phyloP scores from a whole-genome alignment of 129 eudicot species.

The Gnaphalium uliginosum region DNA sequence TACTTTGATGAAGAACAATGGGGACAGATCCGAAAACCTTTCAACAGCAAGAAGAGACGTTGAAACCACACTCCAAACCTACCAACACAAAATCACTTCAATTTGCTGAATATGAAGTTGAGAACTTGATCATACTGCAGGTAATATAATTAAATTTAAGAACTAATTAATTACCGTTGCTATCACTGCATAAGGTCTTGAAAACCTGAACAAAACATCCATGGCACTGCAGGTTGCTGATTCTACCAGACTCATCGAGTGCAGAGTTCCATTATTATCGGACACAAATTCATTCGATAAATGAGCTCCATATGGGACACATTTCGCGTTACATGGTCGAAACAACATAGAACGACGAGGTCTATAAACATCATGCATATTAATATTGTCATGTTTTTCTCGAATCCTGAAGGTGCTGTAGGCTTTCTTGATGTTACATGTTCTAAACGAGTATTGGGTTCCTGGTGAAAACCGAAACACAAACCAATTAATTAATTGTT shows the following conservation, averaged over 20 bases:
- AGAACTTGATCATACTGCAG: background rate
- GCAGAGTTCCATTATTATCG: background rate
- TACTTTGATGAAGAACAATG: constrained; percentile 27
- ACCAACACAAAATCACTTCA: background rate
- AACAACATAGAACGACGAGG: background rate
- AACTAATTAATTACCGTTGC: constrained; percentile 42
- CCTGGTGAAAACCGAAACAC: background rate
- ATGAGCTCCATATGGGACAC: background rate
- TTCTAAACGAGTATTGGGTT: constrained; percentile 3
- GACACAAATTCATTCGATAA: background rate
- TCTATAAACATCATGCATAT: background rate
- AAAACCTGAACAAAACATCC: constrained; percentile 35
- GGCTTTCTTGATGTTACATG: constrained; percentile 7
- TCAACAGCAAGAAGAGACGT: constrained; percentile 40
- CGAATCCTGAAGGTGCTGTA: constrained; percentile 4
- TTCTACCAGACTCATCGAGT: background rate
- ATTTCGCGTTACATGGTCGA: background rate
- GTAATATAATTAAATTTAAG: background rate
- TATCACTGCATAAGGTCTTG: constrained; percentile 36
- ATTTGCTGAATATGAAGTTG: background rate
- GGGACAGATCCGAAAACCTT: constrained; percentile 29
- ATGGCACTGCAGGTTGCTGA: background rate
- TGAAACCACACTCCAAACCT: constrained; percentile 35
- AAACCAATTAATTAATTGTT: background rate
- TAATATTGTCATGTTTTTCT: background rate